Conservation (phyloP, 805 yeast genomes). For the Ogataea zsoltii region DNA sequence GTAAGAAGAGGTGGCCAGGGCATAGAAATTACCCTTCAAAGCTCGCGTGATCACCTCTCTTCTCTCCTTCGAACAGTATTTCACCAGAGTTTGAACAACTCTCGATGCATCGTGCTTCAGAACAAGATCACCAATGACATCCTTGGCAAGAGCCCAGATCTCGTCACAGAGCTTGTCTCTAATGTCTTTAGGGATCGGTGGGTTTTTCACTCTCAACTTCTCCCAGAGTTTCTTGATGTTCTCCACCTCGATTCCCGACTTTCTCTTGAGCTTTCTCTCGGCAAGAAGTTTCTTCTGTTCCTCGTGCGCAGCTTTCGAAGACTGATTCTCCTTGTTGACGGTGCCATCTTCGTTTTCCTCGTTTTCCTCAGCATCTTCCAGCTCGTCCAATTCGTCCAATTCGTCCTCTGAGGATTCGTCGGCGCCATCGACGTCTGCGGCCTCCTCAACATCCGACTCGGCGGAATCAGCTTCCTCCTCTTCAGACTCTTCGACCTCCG, state of each 20-base stretch:
- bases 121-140: conserved; percentile 78
- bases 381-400: conserved; percentile 37
- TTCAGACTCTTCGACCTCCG: conserved; percentile 11
- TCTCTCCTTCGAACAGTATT: conserved; percentile 78
- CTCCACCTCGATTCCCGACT: conserved; percentile 84
- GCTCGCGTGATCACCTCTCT: conserved; percentile 68
- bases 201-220: conserved; percentile 79
- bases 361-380: conserved; percentile 35
- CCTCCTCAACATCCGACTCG: conserved; percentile 22
- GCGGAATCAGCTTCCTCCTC: conserved; percentile 9
- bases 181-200: conserved; percentile 72
- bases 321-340: conserved; percentile 36
- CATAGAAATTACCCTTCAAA: conserved; percentile 74
- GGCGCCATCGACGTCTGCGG: conserved; percentile 12
- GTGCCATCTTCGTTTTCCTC: conserved; percentile 31
- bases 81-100: conserved; percentile 90
- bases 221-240: conserved; percentile 90
- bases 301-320: conserved; percentile 69
- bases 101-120: conserved; percentile 96
- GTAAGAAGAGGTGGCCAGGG: conserved; percentile 86
- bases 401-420: conserved; percentile 11
- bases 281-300: conserved; percentile 77
- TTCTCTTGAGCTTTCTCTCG: conserved; percentile 85
- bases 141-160: conserved; percentile 80
- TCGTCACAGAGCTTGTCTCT: conserved; percentile 80